A percentile compares a stretch with the other conserved stretches of the same genome.
Evolutionary conservation across 257 asterid species (phyloP).

Genomic region (Solanum rostratum): DNA sequence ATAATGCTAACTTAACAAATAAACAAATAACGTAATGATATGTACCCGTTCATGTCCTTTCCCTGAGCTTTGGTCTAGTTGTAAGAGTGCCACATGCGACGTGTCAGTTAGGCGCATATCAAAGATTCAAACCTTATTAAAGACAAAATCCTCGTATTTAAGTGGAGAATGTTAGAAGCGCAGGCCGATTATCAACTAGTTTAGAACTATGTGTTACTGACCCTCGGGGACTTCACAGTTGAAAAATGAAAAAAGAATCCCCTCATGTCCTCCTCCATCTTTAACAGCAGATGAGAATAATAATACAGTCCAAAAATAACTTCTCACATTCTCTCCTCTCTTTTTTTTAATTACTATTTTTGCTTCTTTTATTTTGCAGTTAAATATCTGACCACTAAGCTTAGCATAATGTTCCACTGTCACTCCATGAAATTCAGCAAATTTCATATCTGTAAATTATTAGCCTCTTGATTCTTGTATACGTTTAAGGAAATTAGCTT

Average conservation of each 20-base stretch:
- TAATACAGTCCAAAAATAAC: neutral
- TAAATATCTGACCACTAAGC: neutral
- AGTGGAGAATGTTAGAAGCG: neutral
- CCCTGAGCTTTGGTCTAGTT: neutral
- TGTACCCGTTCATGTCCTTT: neutral
- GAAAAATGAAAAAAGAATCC: neutral
- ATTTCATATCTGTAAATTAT: neutral
- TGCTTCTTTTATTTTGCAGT: neutral
- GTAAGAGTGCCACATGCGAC: neutral
- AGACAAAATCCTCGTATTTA: neutral
- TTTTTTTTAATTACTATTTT: neutral
- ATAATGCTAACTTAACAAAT: neutral
- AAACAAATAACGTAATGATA: neutral
- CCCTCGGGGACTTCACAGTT: neutral
- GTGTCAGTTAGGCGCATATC: neutral
- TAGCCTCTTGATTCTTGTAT: neutral
- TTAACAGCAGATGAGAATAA: neutral
- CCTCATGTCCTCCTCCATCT: neutral
- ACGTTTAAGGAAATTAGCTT: neutral
- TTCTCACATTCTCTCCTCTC: neutral
- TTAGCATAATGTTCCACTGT: neutral
- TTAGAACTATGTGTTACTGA: neutral
- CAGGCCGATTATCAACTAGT: neutral
- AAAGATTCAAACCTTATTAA: neutral
- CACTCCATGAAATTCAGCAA: neutral